phyloP scores from a whole-genome alignment of 1,284 basidiomycete genomes.

The Pyrrhoderma noxium region DNA sequence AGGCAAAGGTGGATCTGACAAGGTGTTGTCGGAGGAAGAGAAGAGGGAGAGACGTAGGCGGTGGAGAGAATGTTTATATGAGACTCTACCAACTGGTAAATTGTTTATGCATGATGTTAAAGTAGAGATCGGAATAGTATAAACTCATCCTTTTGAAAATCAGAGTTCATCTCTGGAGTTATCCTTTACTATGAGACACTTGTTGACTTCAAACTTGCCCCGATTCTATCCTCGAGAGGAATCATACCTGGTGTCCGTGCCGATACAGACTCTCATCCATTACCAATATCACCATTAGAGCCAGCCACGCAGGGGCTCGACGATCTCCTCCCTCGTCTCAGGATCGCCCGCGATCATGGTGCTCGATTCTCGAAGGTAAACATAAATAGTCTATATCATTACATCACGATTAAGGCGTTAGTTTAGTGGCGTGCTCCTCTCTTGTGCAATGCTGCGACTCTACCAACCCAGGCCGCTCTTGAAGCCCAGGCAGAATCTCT shows the following conservation, averaged over 20 bases:
- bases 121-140: no score
- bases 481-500: constrained; percentile 40
- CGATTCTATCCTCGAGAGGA: constrained; percentile 35
- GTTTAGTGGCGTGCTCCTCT: constrained; percentile 41
- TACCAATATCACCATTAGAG: constrained; percentile 38
- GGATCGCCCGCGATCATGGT: constrained; percentile 36
- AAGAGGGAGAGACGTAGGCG: constrained; percentile 33
- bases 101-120: not conserved
- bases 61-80: constrained; percentile 40
- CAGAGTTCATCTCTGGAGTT: constrained; percentile 44
- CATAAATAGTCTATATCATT: not conserved
- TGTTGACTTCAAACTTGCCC: constrained; percentile 39
- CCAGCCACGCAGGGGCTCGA: constrained; percentile 45
- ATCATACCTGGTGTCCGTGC: constrained; percentile 46
- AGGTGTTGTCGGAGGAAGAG: constrained; percentile 29
- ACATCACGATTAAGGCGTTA: not conserved
- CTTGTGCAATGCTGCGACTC: constrained; percentile 33
- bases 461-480: constrained; percentile 35
- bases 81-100: constrained; percentile 35
- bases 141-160: not conserved
- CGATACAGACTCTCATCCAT: constrained; percentile 40
- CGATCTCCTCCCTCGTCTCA: constrained; percentile 36
- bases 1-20: constrained; percentile 24
- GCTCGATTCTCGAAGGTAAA: constrained; percentile 38
- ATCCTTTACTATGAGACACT: constrained; percentile 44